Conservation (phyloP, 2,329 filamentous ascomycete species). For the Sclerotinia minor region DNA sequence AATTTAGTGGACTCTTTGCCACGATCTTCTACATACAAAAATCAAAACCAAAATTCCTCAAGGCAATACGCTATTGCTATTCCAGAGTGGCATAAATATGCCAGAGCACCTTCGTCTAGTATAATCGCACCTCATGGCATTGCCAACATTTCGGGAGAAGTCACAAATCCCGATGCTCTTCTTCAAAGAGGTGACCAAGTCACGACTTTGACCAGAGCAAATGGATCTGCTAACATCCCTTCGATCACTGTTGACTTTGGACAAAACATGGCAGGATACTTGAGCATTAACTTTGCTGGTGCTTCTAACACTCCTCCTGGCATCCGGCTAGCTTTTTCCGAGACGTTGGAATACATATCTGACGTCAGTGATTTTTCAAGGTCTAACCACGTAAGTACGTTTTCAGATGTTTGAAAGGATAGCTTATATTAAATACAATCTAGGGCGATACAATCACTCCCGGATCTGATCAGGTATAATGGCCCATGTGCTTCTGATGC, state of each 20-base stretch:
- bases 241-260: constrained; percentile 53
- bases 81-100: constrained; percentile 44
- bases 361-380: constrained; percentile 51
- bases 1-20: constrained; percentile 7
- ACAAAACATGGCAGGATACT: constrained; percentile 48
- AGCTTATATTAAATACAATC: constrained; percentile 21
- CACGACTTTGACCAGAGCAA: constrained; percentile 41
- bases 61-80: neutral
- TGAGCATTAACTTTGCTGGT: constrained; percentile 48
- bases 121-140: constrained; percentile 43
- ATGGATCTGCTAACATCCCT: constrained; percentile 36
- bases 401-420: neutral
- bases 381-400: constrained; percentile 47
- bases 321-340: constrained; percentile 51
- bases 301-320: constrained; percentile 42
- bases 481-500: too few relatives aligned
- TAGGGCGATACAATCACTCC: constrained; percentile 46
- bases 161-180: constrained; percentile 44
- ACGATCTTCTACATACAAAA: neutral
- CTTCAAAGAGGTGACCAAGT: constrained; percentile 38
- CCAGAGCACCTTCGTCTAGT: constrained; percentile 43
- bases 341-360: constrained; percentile 49
- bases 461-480: constrained; percentile 51
- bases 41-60: neutral
- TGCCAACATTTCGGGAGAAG: constrained; percentile 43